A percentile compares a stretch with the other conserved stretches of the same genome.
These are phyloP conservation scores for Blastomyces gilchristii DNA, from an alignment of 2,329 filamentous ascomycete genomes.

Conservation along the genomic window DNA sequence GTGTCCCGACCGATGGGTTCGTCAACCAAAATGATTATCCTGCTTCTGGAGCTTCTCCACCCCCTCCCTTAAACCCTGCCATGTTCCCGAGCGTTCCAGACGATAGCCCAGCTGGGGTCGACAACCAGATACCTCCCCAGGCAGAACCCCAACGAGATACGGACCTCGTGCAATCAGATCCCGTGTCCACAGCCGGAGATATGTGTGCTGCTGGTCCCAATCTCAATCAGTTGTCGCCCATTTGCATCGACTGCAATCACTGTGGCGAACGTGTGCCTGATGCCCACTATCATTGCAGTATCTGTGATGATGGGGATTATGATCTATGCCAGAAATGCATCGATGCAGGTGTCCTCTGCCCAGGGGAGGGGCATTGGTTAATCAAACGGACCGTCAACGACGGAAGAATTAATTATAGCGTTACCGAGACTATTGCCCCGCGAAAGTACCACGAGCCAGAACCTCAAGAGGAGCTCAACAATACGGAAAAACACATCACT, in stretches of 20 bases:
- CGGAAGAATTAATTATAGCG: conserved; percentile 68
- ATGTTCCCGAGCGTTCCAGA: conserved; percentile 4
- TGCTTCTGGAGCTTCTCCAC: neutral
- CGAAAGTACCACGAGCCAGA: conserved; percentile 33
- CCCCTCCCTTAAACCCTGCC: neutral
- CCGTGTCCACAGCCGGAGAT: neutral
- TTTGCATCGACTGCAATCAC: conserved; percentile 88
- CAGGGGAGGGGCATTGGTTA: conserved; percentile 75
- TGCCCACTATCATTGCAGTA: conserved; percentile 87
- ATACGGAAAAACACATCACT: neutral
- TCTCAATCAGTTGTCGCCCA: neutral
- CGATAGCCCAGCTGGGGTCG: neutral
- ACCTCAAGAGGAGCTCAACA: conserved; percentile 4
- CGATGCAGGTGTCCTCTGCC: conserved; percentile 63
- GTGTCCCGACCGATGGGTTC: conserved; percentile 5
- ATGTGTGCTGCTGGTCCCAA: neutral
- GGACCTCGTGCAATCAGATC: neutral
- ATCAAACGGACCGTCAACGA: conserved; percentile 79
- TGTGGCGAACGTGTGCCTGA: conserved; percentile 71
- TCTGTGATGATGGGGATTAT: conserved; percentile 87
- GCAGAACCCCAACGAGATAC: neutral
- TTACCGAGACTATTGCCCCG: conserved; percentile 63
- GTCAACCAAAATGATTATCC: neutral
- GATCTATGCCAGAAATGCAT: conserved; percentile 81
- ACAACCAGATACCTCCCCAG: neutral